Percentiles rank a stretch among this genome's conserved stretches.
Conservation (phyloP, 116 monocot species). For the Zostera marina region DNA sequence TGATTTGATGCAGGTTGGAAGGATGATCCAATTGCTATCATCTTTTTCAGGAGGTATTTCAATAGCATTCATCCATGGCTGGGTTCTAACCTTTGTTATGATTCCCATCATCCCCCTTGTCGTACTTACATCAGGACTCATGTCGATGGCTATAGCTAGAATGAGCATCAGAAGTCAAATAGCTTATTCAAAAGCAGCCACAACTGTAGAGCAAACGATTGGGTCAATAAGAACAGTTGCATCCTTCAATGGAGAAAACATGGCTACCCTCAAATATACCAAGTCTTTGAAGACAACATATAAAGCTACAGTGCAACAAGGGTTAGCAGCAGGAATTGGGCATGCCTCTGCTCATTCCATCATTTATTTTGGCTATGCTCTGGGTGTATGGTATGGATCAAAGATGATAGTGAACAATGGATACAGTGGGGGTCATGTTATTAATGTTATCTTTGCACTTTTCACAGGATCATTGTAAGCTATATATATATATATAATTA, state of each 20-base stretch:
- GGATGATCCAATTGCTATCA: slow-evolving; percentile 33
- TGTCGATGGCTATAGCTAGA: slow-evolving; percentile 22
- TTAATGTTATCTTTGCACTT: slow-evolving; percentile 63
- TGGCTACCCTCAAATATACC: slow-evolving; percentile 29
- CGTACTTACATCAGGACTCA: slow-evolving; percentile 19
- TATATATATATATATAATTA: not conserved
- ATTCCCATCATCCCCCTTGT: slow-evolving; percentile 31
- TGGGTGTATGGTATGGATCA: slow-evolving; percentile 73
- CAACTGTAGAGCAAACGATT: slow-evolving; percentile 49
- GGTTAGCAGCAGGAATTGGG: slow-evolving; percentile 46
- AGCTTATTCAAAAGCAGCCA: slow-evolving; percentile 42
- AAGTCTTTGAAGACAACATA: slow-evolving; percentile 31
- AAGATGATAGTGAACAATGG: slow-evolving; percentile 50
- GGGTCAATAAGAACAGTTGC: slow-evolving; percentile 71
- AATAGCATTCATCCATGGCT: slow-evolving; percentile 42
- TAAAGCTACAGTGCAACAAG: slow-evolving; percentile 30
- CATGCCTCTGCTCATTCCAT: slow-evolving; percentile 29
- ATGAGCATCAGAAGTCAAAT: slow-evolving; percentile 22
- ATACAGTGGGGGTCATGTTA: slow-evolving; percentile 50
- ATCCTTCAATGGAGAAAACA: slow-evolving; percentile 61
- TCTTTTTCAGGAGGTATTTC: slow-evolving; percentile 37
- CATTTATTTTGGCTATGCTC: slow-evolving; percentile 41
- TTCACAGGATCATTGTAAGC: slow-evolving; percentile 63
- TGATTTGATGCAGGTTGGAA: slow-evolving; percentile 36
- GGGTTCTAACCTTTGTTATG: slow-evolving; percentile 64